Conservation (phyloP, 768 basidiomycete species). For the Leccinum truebloodii region DNA sequence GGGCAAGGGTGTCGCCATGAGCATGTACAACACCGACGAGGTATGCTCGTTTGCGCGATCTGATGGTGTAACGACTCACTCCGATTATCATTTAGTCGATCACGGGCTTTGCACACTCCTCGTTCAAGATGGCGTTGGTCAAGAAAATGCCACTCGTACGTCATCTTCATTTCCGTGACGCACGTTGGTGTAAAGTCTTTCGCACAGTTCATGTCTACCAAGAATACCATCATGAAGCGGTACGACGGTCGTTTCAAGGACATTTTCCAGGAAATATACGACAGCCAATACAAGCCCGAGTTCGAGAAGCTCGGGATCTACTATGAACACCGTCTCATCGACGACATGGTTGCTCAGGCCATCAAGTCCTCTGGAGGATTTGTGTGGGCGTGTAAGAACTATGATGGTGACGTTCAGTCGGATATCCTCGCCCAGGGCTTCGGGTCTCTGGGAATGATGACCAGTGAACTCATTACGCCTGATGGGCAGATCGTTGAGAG, state of each 20-base stretch:
- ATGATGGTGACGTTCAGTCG: constrained; percentile 86
- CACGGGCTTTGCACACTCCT: constrained; percentile 92
- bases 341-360: constrained; percentile 98
- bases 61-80: not conserved
- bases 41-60: constrained; percentile 37
- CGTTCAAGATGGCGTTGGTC: constrained; percentile 91
- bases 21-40: constrained; percentile 99
- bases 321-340: constrained; percentile 96
- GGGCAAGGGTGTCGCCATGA: constrained; percentile 88
- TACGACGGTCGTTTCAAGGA: constrained; percentile 99
- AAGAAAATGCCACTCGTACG: constrained; percentile 78
- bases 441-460: constrained; percentile 98
- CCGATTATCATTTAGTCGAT: constrained; percentile 60
- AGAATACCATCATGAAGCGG: constrained; percentile 96
- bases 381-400: constrained; percentile 74
- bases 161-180: constrained; percentile 12
- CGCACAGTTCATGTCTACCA: constrained; percentile 89
- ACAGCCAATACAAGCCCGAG: constrained; percentile 67
- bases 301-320: constrained; percentile 76
- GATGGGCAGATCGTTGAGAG: constrained; percentile 91
- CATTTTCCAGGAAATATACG: constrained; percentile 97
- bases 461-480: constrained; percentile 90
- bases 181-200: constrained; percentile 1
- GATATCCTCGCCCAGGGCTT: constrained; percentile 98
- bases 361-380: constrained; percentile 97